Percentiles rank a stretch among this genome's conserved stretches.
Evolutionary conservation across 75 land plant genomes (phyloP).

Genomic region (Picea glauca): DNA sequence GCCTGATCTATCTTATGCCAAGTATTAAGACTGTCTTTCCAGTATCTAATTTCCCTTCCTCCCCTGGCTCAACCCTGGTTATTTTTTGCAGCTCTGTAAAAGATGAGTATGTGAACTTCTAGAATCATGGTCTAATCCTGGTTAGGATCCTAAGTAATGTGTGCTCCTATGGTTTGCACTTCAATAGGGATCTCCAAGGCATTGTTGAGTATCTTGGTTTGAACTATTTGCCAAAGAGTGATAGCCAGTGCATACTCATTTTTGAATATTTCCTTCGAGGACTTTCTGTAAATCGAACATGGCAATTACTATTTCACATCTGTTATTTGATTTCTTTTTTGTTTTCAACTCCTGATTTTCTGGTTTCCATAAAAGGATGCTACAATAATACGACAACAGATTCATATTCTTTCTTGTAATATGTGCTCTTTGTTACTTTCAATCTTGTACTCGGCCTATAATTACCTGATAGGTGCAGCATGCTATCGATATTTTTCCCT

Average conservation of each 20-base stretch:
- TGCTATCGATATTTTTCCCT: too few species aligned
- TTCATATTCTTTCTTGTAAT: neutral
- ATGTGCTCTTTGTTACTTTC: neutral
- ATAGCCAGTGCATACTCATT: neutral
- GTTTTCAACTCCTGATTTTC: neutral
- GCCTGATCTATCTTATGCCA: too few species aligned
- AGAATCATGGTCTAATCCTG: too few species aligned
- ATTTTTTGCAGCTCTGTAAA: too few species aligned
- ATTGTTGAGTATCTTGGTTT: neutral
- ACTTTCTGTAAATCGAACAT: neutral
- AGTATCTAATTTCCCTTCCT: too few species aligned
- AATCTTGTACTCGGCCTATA: too few species aligned
- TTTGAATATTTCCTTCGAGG: neutral
- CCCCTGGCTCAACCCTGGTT: too few species aligned
- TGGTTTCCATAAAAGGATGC: neutral
- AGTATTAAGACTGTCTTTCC: too few species aligned
- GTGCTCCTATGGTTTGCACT: too few species aligned
- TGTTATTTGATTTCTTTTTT: neutral
- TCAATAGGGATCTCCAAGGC: neutral
- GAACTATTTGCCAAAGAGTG: neutral
- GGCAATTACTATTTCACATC: neutral
- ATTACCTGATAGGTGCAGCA: too few species aligned
- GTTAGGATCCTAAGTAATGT: too few species aligned
- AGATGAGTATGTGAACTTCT: too few species aligned
- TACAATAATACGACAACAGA: neutral